Evolutionary conservation across 805 yeast species (phyloP).

Genomic region (Candida parachauliodes): DNA sequence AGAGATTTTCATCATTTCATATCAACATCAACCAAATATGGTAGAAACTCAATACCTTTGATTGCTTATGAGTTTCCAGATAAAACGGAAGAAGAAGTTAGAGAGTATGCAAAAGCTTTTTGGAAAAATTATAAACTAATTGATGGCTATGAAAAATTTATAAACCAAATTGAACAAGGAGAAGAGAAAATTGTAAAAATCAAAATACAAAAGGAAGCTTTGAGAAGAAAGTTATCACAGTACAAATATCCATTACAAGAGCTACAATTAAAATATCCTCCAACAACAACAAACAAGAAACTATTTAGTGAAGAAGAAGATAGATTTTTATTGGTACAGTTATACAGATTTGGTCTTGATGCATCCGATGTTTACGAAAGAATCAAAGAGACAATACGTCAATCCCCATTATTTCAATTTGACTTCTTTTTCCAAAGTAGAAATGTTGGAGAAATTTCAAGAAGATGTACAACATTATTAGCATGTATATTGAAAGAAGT

Average conservation of each 20-base stretch:
- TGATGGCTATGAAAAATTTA: slow-evolving; percentile 84
- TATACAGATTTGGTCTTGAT: slow-evolving; percentile 79
- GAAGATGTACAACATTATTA: slow-evolving; percentile 79
- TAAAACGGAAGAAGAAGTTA: slow-evolving; percentile 75
- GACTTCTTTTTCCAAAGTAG: slow-evolving; percentile 86
- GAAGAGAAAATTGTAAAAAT: slow-evolving; percentile 73
- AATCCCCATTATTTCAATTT: slow-evolving; percentile 74
- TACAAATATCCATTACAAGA: slow-evolving; percentile 80
- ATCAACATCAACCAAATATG: slow-evolving; percentile 68
- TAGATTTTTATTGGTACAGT: slow-evolving; percentile 75
- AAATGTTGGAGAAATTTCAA: slow-evolving; percentile 68
- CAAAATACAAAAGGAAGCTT: slow-evolving; percentile 70
- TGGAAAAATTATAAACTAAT: slow-evolving; percentile 78
- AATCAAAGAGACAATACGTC: slow-evolving; percentile 69
- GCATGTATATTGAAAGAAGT: slow-evolving; percentile 70
- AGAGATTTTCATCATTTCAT: slow-evolving; percentile 85
- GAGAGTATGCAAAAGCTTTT: slow-evolving; percentile 71
- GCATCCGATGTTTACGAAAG: slow-evolving; percentile 73
- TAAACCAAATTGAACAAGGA: slow-evolving; percentile 80
- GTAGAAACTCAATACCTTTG: slow-evolving; percentile 66
- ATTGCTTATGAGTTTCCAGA: slow-evolving; percentile 81
- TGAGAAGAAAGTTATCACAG: slow-evolving; percentile 69
- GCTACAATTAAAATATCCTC: slow-evolving; percentile 66
- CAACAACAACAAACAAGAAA: slow-evolving; percentile 57
- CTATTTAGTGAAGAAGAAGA: slow-evolving; percentile 88